Base-by-base conservation (phyloP, 2,329 filamentous ascomycete species). In the Penicillium brevicompactum region DNA sequence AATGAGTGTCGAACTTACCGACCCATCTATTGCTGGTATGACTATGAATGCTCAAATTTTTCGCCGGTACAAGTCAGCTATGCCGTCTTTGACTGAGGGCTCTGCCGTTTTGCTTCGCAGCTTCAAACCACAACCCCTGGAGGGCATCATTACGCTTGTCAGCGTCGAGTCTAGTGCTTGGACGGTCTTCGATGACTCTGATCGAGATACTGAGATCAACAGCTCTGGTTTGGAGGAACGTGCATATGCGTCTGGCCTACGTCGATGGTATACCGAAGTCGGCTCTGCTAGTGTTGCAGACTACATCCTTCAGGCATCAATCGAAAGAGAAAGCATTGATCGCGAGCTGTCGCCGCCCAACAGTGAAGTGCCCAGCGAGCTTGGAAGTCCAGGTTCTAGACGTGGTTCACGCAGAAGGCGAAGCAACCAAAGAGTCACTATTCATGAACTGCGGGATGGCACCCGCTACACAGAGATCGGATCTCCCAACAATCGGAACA, bases 101-200 rank as follows among this genome's bases (percentile, higher is more conserved):
- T 74, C 78, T 56, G 69, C 71, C 2, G 64, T 81, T 32, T 64
- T 81, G 2, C 69, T 81, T 8, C 72, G 78, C 13, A 71, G 79
- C 54, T 78, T 81, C 62, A 74, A 75, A 55, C 75, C 80, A 8
- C 70, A 74, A 40, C 76, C 67, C 54, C 65, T 71, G 46, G 67
- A 76, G 13, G 71, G 74, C 57, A 70, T 68, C 6, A 64, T 77
- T 49, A 71, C 72, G 55, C 68, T 81, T 2, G 59, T 76, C 46
- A 79, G 75, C 59, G 68, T 65, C 2, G 68, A 75, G 11, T 69
- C 69, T 14, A 80, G 78, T 54, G 71, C 77, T 10, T 81, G 79
- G 79, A 77, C 74, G 9, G 75, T 80, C 4, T 80, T 80, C 59
- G 58, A 65, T 37, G 60, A 60, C 38, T 60, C 61, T 10, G 40